Conservation (phyloP, 371 early-diverging fungal species). For the Mucor saturninus region DNA sequence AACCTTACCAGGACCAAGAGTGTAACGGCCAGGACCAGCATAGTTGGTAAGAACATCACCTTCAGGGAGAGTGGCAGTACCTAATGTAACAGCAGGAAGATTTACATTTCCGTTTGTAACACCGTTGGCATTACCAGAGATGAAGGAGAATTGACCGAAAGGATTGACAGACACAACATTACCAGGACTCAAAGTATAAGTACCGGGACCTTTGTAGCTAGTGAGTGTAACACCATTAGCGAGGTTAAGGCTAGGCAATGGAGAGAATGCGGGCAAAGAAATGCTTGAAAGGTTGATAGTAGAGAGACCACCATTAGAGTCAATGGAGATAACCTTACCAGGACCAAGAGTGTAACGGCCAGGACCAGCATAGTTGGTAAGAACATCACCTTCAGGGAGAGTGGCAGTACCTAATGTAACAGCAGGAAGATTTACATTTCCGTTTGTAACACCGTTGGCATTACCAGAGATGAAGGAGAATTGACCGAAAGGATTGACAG, state of each 20-base stretch:
- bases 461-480: neutral
- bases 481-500: neutral
- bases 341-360: conserved; percentile 8
- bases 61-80: neutral
- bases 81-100: neutral
- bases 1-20: neutral
- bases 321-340: conserved; percentile 11
- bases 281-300: neutral
- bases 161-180: neutral
- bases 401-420: neutral
- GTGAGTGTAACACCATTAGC: neutral
- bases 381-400: neutral
- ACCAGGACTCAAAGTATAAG: conserved; percentile 5
- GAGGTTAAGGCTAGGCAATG: neutral
- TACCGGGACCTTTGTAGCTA: conserved; percentile 12
- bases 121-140: neutral
- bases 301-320: neutral
- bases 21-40: neutral
- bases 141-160: neutral
- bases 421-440: neutral
- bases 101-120: neutral
- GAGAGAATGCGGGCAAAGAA: neutral
- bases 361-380: conserved; percentile 8
- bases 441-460: neutral
- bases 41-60: neutral